Evolutionary conservation across 805 yeast genomes (phyloP).

Genomic region (Lachancea kluyveri): DNA sequence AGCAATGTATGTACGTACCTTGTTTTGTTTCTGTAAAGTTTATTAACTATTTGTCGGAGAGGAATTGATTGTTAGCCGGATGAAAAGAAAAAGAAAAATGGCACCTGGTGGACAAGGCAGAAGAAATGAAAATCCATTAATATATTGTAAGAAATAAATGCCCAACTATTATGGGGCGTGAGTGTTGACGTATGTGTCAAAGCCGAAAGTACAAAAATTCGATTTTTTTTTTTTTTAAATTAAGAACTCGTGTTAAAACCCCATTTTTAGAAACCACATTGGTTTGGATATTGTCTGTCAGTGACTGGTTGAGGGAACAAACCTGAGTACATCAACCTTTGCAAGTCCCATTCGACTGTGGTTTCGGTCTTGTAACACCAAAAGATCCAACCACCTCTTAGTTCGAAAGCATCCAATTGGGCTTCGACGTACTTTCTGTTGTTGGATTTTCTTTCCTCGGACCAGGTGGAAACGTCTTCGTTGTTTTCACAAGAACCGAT

Average conservation of each 20-base stretch:
- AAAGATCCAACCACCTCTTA: constrained; percentile 80
- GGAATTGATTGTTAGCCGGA: no score
- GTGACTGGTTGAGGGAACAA: constrained; percentile 78
- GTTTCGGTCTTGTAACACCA: constrained; percentile 92
- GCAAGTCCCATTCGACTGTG: constrained; percentile 82
- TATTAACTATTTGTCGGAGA: no score
- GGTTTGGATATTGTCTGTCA: constrained; percentile 63
- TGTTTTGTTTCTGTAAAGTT: no score
- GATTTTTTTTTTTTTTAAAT: background rate
- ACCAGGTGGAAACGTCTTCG: constrained; percentile 49
- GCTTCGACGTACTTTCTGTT: constrained; percentile 78
- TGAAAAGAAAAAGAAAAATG: no score
- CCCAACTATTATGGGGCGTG: no score
- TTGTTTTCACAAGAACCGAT: constrained; percentile 58
- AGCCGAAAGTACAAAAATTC: no score
- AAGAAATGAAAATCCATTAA: no score
- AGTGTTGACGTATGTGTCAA: no score
- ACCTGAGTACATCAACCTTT: constrained; percentile 46
- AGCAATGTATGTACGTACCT: no score
- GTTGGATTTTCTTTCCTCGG: constrained; percentile 46
- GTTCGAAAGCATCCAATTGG: constrained; percentile 79
- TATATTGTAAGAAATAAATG: no score
- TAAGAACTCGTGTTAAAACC: background rate
- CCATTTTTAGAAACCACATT: constrained; percentile 39
- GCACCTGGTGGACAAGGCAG: no score